Percentiles rank a stretch among this genome's conserved stretches.
Conservation (phyloP, 768 basidiomycete species). For the Kwoniella newhampshirensis region DNA sequence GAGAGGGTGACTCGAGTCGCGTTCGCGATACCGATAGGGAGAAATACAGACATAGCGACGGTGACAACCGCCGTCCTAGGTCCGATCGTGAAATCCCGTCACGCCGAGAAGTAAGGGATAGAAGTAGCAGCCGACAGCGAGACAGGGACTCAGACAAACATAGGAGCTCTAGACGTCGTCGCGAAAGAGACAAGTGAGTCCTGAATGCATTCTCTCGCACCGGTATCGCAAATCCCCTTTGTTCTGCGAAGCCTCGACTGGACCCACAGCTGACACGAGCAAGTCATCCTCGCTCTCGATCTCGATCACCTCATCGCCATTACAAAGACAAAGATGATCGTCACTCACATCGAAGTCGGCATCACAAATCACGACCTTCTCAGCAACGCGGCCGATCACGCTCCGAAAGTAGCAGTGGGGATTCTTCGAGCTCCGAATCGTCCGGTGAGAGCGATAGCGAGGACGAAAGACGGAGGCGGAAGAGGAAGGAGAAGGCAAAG, state of each 20-base stretch:
- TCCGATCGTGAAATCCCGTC: constrained; percentile 4
- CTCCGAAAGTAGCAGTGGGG: background rate
- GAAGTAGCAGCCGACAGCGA: background rate
- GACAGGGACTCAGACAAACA: background rate
- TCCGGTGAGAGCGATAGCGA: constrained; percentile 36
- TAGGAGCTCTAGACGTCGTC: constrained; percentile 8
- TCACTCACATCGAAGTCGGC: background rate
- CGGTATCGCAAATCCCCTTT: background rate
- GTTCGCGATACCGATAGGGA: constrained; percentile 1
- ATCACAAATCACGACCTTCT: background rate
- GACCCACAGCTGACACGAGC: constrained; percentile 12
- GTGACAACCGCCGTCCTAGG: constrained; percentile 5
- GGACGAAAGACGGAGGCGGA: constrained; percentile 11
- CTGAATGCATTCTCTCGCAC: background rate
- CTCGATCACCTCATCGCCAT: constrained; percentile 26
- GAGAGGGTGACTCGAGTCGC: too few species aligned
- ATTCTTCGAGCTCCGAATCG: constrained; percentile 12
- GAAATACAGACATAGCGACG: background rate
- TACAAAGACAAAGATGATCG: constrained; percentile 3
- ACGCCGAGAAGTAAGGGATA: constrained; percentile 8
- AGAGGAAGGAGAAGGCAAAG: constrained; percentile 14
- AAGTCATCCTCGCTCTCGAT: constrained; percentile 27
- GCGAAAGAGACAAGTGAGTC: background rate
- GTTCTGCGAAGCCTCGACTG: background rate
- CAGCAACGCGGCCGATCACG: constrained; percentile 1